Percentiles rank a stretch among this genome's conserved stretches.
Conservation (phyloP, 805 yeast species). For the Saturnispora bothae region DNA sequence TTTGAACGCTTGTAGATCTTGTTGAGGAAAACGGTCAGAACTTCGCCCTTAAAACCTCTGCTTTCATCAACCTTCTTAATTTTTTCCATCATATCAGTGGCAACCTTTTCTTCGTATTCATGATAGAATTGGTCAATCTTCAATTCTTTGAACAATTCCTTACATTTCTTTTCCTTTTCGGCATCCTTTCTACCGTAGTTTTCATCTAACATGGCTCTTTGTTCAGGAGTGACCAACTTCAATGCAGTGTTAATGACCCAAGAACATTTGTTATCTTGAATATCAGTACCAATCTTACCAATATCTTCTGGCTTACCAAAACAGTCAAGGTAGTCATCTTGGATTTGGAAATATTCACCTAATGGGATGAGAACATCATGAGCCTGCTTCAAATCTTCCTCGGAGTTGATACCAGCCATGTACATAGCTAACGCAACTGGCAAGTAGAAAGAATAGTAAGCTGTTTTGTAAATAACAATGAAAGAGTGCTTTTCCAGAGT, state of each 20-base stretch:
- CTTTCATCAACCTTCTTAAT: slow-evolving; percentile 76
- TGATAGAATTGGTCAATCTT: slow-evolving; percentile 60
- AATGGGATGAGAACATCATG: slow-evolving; percentile 80
- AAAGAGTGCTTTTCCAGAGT: slow-evolving; percentile 84
- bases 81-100: slow-evolving; percentile 47
- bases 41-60: slow-evolving; percentile 86
- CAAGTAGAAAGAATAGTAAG: slow-evolving; percentile 91
- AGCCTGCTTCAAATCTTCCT: slow-evolving; percentile 76
- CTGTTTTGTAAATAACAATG: slow-evolving; percentile 94
- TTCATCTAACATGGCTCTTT: slow-evolving; percentile 70
- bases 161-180: slow-evolving; percentile 56
- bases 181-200: slow-evolving; percentile 84
- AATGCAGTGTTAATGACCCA: slow-evolving; percentile 96
- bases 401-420: slow-evolving; percentile 69
- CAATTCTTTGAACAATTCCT: slow-evolving; percentile 63
- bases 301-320: slow-evolving; percentile 96
- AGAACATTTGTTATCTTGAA: slow-evolving; percentile 95
- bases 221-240: slow-evolving; percentile 64
- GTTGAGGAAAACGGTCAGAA: slow-evolving; percentile 72
- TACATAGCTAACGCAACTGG: slow-evolving; percentile 97
- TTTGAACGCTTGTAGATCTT: slow-evolving; percentile 93
- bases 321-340: slow-evolving; percentile 94
- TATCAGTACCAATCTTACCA: slow-evolving; percentile 98
- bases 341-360: slow-evolving; percentile 98
- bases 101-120: slow-evolving; percentile 75